phyloP scores from a whole-genome alignment of 805 yeast species.

The Myxozyma vanderwaltii region DNA sequence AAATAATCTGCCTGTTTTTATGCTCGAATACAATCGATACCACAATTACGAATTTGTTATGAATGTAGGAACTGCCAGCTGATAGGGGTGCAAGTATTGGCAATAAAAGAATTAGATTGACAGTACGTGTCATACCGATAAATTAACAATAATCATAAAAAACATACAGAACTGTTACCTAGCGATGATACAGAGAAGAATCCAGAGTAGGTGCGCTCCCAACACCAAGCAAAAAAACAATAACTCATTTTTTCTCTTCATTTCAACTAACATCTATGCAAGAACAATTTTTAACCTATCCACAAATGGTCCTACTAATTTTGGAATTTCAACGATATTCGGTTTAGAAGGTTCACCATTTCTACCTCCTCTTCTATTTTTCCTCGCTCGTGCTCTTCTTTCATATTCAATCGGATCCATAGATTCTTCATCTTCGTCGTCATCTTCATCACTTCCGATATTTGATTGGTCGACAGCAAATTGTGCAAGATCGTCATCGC shows the following conservation, averaged over 20 bases:
- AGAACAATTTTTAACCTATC: constrained; percentile 35
- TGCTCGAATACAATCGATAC: too few relatives aligned
- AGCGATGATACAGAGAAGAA: too few relatives aligned
- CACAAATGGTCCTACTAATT: constrained; percentile 27
- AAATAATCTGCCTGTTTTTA: too few relatives aligned
- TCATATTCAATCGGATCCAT: constrained; percentile 40
- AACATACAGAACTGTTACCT: too few relatives aligned
- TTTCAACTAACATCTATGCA: constrained; percentile 11
- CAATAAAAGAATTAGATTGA: too few relatives aligned
- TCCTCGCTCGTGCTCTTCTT: constrained; percentile 37
- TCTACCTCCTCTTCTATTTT: constrained; percentile 26
- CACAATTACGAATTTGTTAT: too few relatives aligned
- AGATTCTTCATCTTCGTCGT: constrained; percentile 39
- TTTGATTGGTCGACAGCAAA: constrained; percentile 41
- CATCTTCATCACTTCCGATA: constrained; percentile 41
- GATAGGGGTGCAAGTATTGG: too few relatives aligned
- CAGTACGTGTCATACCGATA: too few relatives aligned
- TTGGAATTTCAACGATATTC: constrained; percentile 25
- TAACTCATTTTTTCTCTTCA: background rate
- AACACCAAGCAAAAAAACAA: background rate
- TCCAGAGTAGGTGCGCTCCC: too few relatives aligned
- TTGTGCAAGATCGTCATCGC: constrained; percentile 53
- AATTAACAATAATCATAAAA: too few relatives aligned
- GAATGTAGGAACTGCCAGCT: too few relatives aligned
- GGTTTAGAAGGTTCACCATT: constrained; percentile 33